A percentile compares a stretch with the other conserved stretches of the same genome.
These are phyloP conservation scores for Helianthus annuus DNA, from an alignment of 129 eudicot species.

Conservation along the genomic window HanXRQr2.0-SUNRISE NC_035437.2:43368634-43369133, in stretches of 20 bases:
- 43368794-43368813: conserved; percentile 50
- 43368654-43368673: not conserved
- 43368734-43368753: conserved; percentile 27
- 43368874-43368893: conserved; percentile 41
- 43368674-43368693: not conserved
- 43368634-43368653: not conserved
- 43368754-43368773: conserved; percentile 12
- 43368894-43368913: conserved; percentile 11
- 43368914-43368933: conserved; percentile 49
- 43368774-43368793: conserved; percentile 16
- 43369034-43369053: too few relatives aligned
- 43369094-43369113: too few relatives aligned
- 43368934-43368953: too few relatives aligned
- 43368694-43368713: too few relatives aligned
- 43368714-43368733: not conserved
- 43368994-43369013: too few relatives aligned
- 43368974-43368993: too few relatives aligned
- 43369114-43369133: too few relatives aligned
- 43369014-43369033: too few relatives aligned
- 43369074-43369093: too few relatives aligned
- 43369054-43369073: too few relatives aligned
- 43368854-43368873: conserved; percentile 45
- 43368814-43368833: conserved; percentile 29
- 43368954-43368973: too few relatives aligned
- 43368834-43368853: conserved; percentile 10